phyloP scores from a whole-genome alignment of 345 rosid genomes.

The Excoecaria agallocha region DNA sequence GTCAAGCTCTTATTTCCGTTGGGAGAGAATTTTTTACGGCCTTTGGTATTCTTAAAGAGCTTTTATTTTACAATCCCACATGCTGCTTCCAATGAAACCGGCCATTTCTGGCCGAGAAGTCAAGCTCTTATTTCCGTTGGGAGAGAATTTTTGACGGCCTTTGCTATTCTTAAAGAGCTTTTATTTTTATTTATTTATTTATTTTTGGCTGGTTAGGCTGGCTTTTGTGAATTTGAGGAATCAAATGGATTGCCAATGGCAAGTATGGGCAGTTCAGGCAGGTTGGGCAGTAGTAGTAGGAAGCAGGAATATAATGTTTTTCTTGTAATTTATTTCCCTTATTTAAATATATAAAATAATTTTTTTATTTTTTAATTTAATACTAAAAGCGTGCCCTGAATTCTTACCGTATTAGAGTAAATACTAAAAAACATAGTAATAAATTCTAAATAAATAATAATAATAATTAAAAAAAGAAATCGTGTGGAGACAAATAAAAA shows the following conservation, averaged over 20 bases:
- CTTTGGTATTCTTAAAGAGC: neutral
- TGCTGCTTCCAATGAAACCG: neutral
- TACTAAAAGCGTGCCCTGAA: too few relatives aligned
- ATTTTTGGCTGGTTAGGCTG: neutral
- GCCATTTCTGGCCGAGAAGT: slow-evolving; percentile 6
- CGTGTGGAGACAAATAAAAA: too few relatives aligned
- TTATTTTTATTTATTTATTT: neutral
- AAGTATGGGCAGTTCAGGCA: too few relatives aligned
- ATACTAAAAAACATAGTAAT: too few relatives aligned
- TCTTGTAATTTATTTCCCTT: neutral
- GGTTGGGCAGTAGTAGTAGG: neutral
- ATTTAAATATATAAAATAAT: neutral
- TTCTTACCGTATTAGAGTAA: too few relatives aligned
- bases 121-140: neutral
- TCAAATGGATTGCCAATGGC: neutral
- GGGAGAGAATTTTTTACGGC: neutral
- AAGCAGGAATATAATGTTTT: neutral
- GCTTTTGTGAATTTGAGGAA: neutral
- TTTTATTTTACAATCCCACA: slow-evolving; percentile 9
- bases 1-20: neutral
- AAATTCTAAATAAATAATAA: too few relatives aligned
- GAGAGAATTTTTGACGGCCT: neutral
- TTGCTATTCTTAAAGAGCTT: neutral
- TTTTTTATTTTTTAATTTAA: too few relatives aligned
- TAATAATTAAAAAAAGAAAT: too few relatives aligned